Evolutionary conservation across 1,139 yeast genomes (phyloP).

Genomic region (Debaryomyces sp.): DNA sequence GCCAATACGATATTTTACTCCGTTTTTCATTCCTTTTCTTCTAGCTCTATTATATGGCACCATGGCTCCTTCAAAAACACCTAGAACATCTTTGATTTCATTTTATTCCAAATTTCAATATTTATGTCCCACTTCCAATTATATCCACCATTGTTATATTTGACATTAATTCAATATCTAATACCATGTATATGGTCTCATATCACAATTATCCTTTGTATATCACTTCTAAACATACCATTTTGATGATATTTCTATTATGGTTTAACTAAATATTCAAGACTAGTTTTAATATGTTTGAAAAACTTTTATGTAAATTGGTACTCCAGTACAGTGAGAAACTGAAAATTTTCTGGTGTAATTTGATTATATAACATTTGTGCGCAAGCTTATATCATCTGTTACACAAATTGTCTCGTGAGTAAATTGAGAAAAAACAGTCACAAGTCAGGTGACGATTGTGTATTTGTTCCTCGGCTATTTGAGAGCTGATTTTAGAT

Average conservation of each 20-base stretch:
- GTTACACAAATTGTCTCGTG: constrained; percentile 2
- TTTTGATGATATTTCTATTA: constrained; percentile 32
- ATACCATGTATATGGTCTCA: neutral
- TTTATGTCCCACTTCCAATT: neutral
- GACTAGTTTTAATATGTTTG: constrained; percentile 5
- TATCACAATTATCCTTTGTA: constrained; percentile 1
- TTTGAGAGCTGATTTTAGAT: no score
- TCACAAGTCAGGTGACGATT: constrained; percentile 11
- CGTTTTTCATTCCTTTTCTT: neutral
- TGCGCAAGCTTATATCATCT: neutral
- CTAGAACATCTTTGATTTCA: neutral
- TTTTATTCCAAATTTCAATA: neutral
- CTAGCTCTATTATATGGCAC: neutral
- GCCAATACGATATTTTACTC: neutral
- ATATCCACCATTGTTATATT: neutral
- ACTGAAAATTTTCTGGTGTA: constrained; percentile 10
- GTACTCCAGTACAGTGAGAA: constrained; percentile 2
- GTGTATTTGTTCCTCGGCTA: neutral
- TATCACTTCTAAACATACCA: constrained; percentile 27
- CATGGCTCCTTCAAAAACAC: neutral
- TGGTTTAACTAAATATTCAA: constrained; percentile 11
- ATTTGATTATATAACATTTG: constrained; percentile 1
- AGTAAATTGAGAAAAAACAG: constrained; percentile 8
- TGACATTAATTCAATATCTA: neutral
- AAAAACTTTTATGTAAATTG: constrained; percentile 8